These are phyloP conservation scores for Thalassiosira tumida DNA, from an alignment of 352 stramenopile genomes.

Conservation along the genomic window DNA sequence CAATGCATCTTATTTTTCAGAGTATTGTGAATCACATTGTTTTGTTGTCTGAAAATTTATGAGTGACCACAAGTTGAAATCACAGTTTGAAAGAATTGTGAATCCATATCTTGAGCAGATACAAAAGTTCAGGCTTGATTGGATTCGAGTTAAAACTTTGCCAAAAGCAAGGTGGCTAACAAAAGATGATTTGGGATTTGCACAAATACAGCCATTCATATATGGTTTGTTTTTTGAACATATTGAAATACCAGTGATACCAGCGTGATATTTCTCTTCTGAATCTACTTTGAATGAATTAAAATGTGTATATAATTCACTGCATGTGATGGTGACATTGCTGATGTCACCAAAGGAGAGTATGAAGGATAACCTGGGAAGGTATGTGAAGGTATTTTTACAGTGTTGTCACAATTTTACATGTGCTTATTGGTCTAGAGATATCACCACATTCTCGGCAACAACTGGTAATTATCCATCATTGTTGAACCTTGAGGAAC, in stretches of 20 bases:
- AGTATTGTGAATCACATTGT: too few relatives aligned
- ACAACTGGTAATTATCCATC: background rate
- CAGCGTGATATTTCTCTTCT: too few relatives aligned
- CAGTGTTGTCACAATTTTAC: background rate
- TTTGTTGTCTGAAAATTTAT: too few relatives aligned
- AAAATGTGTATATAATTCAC: too few relatives aligned
- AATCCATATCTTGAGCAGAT: slow-evolving; percentile 6
- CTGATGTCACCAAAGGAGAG: background rate
- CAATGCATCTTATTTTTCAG: slow-evolving; percentile 4
- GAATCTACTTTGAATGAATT: too few relatives aligned
- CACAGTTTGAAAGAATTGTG: background rate
- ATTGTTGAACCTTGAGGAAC: background rate
- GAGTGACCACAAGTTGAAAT: too few relatives aligned
- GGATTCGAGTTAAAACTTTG: background rate
- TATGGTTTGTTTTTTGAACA: background rate
- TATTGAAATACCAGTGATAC: too few relatives aligned
- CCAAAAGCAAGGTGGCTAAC: slow-evolving; percentile 16
- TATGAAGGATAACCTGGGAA: background rate
- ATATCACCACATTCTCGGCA: background rate
- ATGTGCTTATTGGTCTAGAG: background rate
- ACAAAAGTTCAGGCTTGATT: background rate
- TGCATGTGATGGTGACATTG: background rate
- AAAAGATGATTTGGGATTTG: slow-evolving; percentile 19
- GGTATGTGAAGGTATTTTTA: background rate
- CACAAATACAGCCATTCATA: background rate